Conservation (phyloP, 1,284 basidiomycete genomes). For the Naganishia sp. region DNA sequence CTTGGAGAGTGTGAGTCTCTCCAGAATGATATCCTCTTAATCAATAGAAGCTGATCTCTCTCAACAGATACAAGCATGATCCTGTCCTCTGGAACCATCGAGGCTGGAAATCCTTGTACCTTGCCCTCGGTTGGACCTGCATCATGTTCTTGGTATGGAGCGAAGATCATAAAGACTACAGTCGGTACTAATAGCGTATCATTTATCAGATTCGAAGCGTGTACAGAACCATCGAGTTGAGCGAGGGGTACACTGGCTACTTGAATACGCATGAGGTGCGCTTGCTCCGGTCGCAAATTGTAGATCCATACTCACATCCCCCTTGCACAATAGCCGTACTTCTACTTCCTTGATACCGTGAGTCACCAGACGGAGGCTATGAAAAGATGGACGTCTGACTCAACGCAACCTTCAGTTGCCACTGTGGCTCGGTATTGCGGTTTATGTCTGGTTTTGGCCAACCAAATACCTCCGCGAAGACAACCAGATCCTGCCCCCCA, state of each 20-base stretch:
- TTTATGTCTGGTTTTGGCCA: constrained; percentile 49
- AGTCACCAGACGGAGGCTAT: constrained; percentile 4
- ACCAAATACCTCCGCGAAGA: constrained; percentile 43
- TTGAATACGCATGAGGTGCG: constrained; percentile 62
- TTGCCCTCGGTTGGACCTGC: constrained; percentile 63
- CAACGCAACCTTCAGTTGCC: constrained; percentile 52
- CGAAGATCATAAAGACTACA: not conserved
- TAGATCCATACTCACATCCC: not conserved
- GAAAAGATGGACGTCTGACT: not conserved
- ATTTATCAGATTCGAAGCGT: constrained; percentile 63
- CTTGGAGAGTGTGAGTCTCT: constrained; percentile 58
- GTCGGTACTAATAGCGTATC: not conserved
- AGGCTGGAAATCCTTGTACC: constrained; percentile 65
- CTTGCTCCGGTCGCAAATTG: not conserved
- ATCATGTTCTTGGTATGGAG: constrained; percentile 63
- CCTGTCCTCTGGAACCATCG: constrained; percentile 58
- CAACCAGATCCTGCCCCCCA: constrained; percentile 28
- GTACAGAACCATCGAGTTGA: constrained; percentile 68
- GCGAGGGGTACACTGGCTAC: constrained; percentile 64
- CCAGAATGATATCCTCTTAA: not conserved
- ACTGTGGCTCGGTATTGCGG: constrained; percentile 62
- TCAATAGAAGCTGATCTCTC: not conserved
- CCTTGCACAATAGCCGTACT: constrained; percentile 50
- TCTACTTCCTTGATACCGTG: constrained; percentile 67
- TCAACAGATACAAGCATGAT: constrained; percentile 50